Conservation (phyloP, 371 early-diverging fungal species). For the Lichtheimia ornata region DNA sequence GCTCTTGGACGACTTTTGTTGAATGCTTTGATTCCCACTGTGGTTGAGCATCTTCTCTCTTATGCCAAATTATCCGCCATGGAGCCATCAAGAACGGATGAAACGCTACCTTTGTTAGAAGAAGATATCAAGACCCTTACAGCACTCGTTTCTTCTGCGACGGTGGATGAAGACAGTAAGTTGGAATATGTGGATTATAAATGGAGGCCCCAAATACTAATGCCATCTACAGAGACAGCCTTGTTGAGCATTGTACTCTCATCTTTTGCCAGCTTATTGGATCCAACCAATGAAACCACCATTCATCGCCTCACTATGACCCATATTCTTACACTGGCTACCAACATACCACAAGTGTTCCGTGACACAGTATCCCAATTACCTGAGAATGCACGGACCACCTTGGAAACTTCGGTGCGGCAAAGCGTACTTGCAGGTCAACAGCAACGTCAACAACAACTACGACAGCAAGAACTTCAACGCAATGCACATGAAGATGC, state of each 20-base stretch:
- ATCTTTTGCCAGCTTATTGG: slow-evolving; percentile 41
- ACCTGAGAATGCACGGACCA: slow-evolving; percentile 27
- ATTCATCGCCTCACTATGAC: slow-evolving; percentile 34
- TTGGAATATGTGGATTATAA: neutral
- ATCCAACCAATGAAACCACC: slow-evolving; percentile 24
- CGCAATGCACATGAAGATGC: slow-evolving; percentile 28
- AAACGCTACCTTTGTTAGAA: slow-evolving; percentile 17
- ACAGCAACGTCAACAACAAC: slow-evolving; percentile 36
- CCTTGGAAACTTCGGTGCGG: slow-evolving; percentile 50
- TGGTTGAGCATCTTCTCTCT: slow-evolving; percentile 31
- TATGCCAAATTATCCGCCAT: slow-evolving; percentile 16
- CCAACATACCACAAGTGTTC: slow-evolving; percentile 35
- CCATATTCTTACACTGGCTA: slow-evolving; percentile 42
- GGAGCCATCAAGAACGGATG: slow-evolving; percentile 9
- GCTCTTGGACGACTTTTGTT: slow-evolving; percentile 31
- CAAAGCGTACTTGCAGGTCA: slow-evolving; percentile 44
- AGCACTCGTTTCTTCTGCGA: slow-evolving; percentile 23
- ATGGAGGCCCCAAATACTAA: neutral
- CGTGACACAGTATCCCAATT: slow-evolving; percentile 36
- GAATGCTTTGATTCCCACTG: slow-evolving; percentile 30
- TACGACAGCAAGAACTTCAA: slow-evolving; percentile 13
- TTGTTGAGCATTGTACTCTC: slow-evolving; percentile 41
- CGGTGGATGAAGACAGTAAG: slow-evolving; percentile 46
- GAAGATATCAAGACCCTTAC: slow-evolving; percentile 50
- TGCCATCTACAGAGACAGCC: slow-evolving; percentile 17